Conservation (phyloP, 768 basidiomycete species). For the Pleurotus eryngii region DNA sequence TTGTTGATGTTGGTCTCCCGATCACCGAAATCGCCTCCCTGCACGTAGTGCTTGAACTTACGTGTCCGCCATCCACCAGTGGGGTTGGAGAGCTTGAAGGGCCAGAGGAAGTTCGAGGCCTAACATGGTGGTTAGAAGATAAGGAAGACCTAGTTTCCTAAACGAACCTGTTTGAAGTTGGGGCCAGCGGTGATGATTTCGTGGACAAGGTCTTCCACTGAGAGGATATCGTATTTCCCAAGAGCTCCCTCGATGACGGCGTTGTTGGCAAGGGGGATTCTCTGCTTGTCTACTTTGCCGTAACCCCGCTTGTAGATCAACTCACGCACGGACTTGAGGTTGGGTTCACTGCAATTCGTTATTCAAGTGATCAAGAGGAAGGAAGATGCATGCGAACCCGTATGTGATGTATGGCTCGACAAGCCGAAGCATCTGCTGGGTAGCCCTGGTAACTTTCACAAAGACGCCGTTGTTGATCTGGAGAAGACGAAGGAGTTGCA, state of each 20-base stretch:
- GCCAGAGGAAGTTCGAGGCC: slow-evolving; percentile 98
- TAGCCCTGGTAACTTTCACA: slow-evolving; percentile 94
- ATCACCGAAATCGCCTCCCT: slow-evolving; percentile 98
- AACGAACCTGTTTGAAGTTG: slow-evolving; percentile 94
- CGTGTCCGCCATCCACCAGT: slow-evolving; percentile 96
- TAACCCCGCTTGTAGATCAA: slow-evolving; percentile 99
- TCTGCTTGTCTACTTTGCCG: slow-evolving; percentile 97
- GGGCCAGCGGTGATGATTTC: slow-evolving; percentile 95
- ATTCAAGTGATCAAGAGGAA: not conserved
- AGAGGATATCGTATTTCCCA: slow-evolving; percentile 94
- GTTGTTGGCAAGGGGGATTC: slow-evolving; percentile 94
- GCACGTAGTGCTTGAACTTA: slow-evolving; percentile 96
- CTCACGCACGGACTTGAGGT: slow-evolving; percentile 95
- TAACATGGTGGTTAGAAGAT: slow-evolving; percentile 18
- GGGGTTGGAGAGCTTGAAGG: slow-evolving; percentile 99
- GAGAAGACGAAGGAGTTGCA: slow-evolving; percentile 96
- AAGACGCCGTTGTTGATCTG: slow-evolving; percentile 99
- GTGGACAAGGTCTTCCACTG: slow-evolving; percentile 95
- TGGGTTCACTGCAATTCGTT: slow-evolving; percentile 67
- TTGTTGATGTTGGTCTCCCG: slow-evolving; percentile 97
- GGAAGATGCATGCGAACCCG: slow-evolving; percentile 52
- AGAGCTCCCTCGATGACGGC: slow-evolving; percentile 86
- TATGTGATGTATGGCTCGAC: slow-evolving; percentile 98
- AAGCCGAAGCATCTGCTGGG: slow-evolving; percentile 96
- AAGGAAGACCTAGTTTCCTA: not conserved